These are phyloP conservation scores for Arthrobotrys entomopaga DNA, from an alignment of 2,329 filamentous ascomycete genomes.

Conservation along the genomic window DNA sequence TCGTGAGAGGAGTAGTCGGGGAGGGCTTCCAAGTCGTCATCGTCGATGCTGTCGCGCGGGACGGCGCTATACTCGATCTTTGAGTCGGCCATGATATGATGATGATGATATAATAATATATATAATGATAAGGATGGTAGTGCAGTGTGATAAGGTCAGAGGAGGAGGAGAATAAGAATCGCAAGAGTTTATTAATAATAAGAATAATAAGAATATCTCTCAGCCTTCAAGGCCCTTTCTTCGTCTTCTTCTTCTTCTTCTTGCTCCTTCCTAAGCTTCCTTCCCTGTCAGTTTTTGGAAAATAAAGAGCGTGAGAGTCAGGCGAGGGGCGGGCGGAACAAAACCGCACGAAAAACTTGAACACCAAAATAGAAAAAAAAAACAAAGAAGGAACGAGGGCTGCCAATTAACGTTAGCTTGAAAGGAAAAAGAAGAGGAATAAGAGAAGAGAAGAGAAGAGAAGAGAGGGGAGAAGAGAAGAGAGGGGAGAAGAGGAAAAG, in stretches of 20 bases:
- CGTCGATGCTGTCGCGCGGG: slow-evolving; percentile 15
- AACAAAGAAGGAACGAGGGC: slow-evolving; percentile 3
- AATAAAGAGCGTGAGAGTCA: slow-evolving; percentile 38
- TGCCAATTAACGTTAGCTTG: slow-evolving; percentile 20
- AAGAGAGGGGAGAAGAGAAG: slow-evolving; percentile 3
- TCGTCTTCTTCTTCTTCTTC: neutral
- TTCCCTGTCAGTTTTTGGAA: too few relatives aligned
- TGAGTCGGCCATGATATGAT: slow-evolving; percentile 21
- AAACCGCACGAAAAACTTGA: slow-evolving; percentile 21
- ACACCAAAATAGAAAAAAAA: too few relatives aligned
- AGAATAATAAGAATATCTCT: slow-evolving; percentile 2
- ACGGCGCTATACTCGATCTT: slow-evolving; percentile 24
- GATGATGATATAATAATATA: slow-evolving; percentile 2
- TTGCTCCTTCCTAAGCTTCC: too few relatives aligned
- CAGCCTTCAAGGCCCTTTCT: slow-evolving; percentile 42
- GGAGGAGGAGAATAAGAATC: slow-evolving; percentile 10
- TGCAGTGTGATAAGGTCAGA: neutral
- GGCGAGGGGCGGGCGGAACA: slow-evolving; percentile 16
- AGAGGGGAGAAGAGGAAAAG: neutral
- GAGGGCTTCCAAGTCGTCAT: slow-evolving; percentile 46
- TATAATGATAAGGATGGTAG: neutral
- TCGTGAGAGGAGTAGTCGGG: slow-evolving; percentile 32
- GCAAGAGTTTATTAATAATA: neutral
- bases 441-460: neutral
- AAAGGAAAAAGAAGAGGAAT: slow-evolving; percentile 8